These are phyloP conservation scores for Coprinopsis marcescibilis DNA, from an alignment of 768 basidiomycete genomes.

Conservation along the genomic window DNA sequence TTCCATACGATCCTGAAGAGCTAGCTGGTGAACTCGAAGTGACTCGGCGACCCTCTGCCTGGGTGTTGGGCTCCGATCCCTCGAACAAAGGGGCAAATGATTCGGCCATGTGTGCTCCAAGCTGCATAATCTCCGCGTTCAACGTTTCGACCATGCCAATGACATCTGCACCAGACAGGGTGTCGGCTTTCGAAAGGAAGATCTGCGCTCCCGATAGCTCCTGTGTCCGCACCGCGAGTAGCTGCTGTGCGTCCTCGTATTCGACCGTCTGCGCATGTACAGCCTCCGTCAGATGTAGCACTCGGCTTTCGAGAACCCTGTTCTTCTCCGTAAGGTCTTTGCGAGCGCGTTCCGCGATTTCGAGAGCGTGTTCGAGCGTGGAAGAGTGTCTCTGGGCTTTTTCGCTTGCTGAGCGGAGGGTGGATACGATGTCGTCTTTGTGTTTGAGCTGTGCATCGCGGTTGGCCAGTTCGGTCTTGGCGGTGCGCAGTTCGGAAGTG, in stretches of 20 bases:
- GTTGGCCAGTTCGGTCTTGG: background rate
- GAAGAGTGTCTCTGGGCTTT: background rate
- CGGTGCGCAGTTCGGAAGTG: background rate
- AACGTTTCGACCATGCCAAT: slow-evolving; percentile 38
- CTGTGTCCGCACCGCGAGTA: slow-evolving; percentile 35
- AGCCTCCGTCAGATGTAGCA: background rate
- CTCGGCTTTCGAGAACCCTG: slow-evolving; percentile 16
- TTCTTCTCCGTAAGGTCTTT: slow-evolving; percentile 10
- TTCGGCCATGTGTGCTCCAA: slow-evolving; percentile 27
- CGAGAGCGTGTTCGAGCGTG: background rate
- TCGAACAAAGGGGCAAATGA: slow-evolving; percentile 38
- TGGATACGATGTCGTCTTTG: background rate
- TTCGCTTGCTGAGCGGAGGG: background rate
- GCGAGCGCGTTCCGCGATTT: background rate
- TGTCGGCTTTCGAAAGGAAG: slow-evolving; percentile 42
- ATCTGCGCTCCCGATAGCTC: slow-evolving; percentile 47
- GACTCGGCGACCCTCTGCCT: no score
- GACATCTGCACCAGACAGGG: slow-evolving; percentile 44
- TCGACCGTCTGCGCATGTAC: slow-evolving; percentile 15
- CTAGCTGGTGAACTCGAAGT: background rate
- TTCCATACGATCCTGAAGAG: background rate
- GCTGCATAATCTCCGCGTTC: slow-evolving; percentile 46
- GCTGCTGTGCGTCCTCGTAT: slow-evolving; percentile 19
- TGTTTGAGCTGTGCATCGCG: background rate
- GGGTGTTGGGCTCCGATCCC: no score